These are phyloP conservation scores for Xylaria grammica DNA, from an alignment of 495 filamentous ascomycete species.

Conservation along the genomic window DNA sequence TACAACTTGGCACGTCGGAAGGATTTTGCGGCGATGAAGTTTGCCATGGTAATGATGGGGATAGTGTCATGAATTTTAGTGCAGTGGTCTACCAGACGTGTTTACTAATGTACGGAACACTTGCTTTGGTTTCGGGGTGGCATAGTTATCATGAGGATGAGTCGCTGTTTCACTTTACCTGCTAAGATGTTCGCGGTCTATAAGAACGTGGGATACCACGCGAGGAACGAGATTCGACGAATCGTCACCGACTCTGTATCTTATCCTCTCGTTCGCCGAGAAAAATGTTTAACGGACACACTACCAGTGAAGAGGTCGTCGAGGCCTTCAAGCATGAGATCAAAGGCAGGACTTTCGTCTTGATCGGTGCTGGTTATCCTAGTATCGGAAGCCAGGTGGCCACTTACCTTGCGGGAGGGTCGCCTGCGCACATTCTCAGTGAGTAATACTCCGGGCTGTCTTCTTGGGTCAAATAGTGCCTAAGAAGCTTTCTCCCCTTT, in stretches of 20 bases:
- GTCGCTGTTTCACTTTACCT: neutral
- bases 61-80: too few species aligned
- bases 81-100: too few species aligned
- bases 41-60: too few species aligned
- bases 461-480: too few species aligned
- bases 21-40: neutral
- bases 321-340: constrained; percentile 39
- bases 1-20: neutral
- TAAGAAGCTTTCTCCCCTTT: too few species aligned
- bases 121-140: too few species aligned
- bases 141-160: neutral
- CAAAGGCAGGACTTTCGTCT: constrained; percentile 44
- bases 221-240: neutral
- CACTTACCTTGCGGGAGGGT: constrained; percentile 46
- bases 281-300: constrained; percentile 38
- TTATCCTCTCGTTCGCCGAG: neutral
- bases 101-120: too few species aligned
- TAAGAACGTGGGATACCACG: neutral
- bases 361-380: constrained; percentile 54
- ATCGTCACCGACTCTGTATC: neutral
- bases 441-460: too few species aligned
- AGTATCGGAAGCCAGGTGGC: constrained; percentile 55
- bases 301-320: constrained; percentile 44
- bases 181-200: neutral
- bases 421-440: constrained; percentile 50